Evolutionary conservation across 768 basidiomycete species (phyloP).

Genomic region (Collybia sordida): DNA sequence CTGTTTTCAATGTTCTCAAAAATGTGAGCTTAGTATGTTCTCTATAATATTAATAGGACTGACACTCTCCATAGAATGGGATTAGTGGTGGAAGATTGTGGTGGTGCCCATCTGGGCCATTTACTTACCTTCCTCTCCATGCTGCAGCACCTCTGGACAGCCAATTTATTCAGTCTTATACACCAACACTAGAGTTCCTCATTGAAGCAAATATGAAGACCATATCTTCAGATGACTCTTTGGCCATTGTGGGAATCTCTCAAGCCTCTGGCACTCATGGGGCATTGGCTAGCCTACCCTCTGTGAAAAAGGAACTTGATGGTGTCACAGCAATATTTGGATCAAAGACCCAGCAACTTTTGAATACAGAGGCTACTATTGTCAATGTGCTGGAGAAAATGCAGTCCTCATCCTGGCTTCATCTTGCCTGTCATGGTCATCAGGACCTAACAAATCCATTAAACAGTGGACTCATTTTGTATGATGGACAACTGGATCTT

Average conservation of each 20-base stretch:
- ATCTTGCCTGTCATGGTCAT: conserved; percentile 30
- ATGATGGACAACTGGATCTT: conserved; percentile 2
- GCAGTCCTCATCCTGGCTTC: conserved; percentile 17
- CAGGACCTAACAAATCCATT: conserved; percentile 16
- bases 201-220: conserved; percentile 16
- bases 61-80: not conserved
- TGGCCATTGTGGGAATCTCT: no score
- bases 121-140: no score
- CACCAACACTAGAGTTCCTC: no score
- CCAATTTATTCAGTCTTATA: no score
- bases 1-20: not conserved
- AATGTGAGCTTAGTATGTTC: no score
- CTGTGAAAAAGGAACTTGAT: not conserved
- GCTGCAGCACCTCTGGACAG: no score
- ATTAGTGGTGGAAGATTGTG: not conserved
- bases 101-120: no score
- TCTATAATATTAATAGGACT: no score
- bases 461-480: not conserved
- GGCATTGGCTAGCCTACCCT: not conserved
- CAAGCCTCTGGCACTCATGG: conserved; percentile 14
- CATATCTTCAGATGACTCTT: conserved; percentile 19
- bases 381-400: conserved; percentile 12
- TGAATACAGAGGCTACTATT: conserved; percentile 2
- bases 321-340: conserved; percentile 1
- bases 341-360: not conserved